Base-by-base conservation (phyloP, 331 rosid species). In the Stylosanthes scabra region DNA sequence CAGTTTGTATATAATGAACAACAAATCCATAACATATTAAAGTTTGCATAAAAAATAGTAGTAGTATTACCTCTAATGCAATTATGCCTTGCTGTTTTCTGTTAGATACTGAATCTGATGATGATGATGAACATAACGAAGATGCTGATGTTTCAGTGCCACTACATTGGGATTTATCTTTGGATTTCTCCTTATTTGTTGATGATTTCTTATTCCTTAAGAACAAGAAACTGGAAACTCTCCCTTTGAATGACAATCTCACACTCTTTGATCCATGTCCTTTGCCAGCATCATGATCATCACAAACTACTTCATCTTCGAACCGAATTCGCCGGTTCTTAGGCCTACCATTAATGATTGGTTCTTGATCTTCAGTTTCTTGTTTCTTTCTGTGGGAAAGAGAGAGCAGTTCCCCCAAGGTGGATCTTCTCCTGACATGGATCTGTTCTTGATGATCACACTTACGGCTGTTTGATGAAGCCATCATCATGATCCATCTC, bases 331-430 rank as follows among this genome's bases (percentile, higher is more conserved):
- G 37, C 37, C 37, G 88, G 75, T 41, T 81, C 83, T 71, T 78
- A 15, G 87, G 81, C 75, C 88, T 87, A 77, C 59, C 79, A 59
- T 50, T 65, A 52, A 29, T 51, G 40, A 69, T 66, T 70, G 66
- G 78, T 64, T 90, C 93, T 74, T 71, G 87, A 37, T 83, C 89
- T 61, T 81, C 86, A 69, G 79, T 63, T 14, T 59, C 59, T 8
- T 85, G 68, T 78, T 88, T 95, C 87, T 84, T 95, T 64, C 59
- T 56, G 70, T 86, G 89, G 8, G 89, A 83, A 63, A 95, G 91
- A 46, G 97, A 90, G 49, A 95, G 99, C 99, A 95, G 90, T 76
- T 95, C 99, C 34, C 98, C 98, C 77, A 95, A 79, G 10, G 99
- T 92, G 78, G 97, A 88, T 83, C 83, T 87, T 81, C 89, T 85